Percentiles rank a stretch among this genome's conserved stretches.
phyloP scores from a whole-genome alignment of 2,329 filamentous ascomycete genomes.

The Ascochyta fabae region DNA sequence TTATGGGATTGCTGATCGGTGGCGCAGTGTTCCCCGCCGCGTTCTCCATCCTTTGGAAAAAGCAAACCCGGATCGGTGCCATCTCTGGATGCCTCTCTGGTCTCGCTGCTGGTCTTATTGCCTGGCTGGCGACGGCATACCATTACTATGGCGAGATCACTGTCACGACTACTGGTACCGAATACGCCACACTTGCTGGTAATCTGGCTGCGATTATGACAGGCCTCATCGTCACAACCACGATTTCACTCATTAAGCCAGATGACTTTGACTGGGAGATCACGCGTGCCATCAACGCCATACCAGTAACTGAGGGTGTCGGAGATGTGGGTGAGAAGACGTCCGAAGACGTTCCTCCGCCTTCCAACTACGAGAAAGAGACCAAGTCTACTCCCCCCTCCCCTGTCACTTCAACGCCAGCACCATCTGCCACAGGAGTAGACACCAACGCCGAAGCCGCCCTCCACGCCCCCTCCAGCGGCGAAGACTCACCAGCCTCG shows the following conservation, averaged over 20 bases:
- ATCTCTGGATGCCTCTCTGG: slow-evolving; percentile 44
- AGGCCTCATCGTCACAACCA: slow-evolving; percentile 41
- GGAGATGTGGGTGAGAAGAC: slow-evolving; percentile 6
- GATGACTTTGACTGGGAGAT: slow-evolving; percentile 50
- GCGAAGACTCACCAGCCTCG: slow-evolving; percentile 40
- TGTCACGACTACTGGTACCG: slow-evolving; percentile 48
- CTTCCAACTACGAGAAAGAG: slow-evolving; percentile 8
- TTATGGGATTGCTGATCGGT: slow-evolving; percentile 53
- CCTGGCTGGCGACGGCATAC: slow-evolving; percentile 48
- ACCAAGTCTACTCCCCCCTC: neutral
- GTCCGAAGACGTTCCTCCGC: slow-evolving; percentile 8
- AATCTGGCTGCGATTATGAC: slow-evolving; percentile 46
- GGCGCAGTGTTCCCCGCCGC: slow-evolving; percentile 51
- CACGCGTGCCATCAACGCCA: slow-evolving; percentile 48
- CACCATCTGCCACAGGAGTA: neutral
- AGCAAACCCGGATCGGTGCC: slow-evolving; percentile 42
- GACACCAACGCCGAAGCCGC: neutral
- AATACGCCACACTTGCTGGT: slow-evolving; percentile 50
- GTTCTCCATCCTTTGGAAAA: slow-evolving; percentile 48
- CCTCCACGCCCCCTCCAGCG: slow-evolving; percentile 11
- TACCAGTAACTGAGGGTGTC: slow-evolving; percentile 22
- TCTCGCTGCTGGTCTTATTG: slow-evolving; percentile 44
- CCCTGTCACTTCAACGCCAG: neutral
- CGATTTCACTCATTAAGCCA: slow-evolving; percentile 46
- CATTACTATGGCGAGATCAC: slow-evolving; percentile 49